Evolutionary conservation across 768 basidiomycete species (phyloP).

Genomic region (Brasilioporus rufonigricans): DNA sequence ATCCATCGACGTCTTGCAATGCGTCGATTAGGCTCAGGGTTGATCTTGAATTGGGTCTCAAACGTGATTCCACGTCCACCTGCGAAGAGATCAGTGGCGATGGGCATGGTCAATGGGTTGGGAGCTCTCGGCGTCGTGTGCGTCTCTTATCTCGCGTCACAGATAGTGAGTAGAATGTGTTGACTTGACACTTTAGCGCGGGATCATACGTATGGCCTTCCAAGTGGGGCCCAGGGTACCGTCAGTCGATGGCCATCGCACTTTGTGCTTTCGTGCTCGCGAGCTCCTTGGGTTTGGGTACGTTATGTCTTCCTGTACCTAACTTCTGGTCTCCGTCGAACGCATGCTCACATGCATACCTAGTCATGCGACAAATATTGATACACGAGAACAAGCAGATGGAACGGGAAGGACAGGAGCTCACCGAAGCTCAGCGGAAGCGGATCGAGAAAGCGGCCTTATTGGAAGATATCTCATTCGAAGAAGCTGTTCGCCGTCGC

Average conservation of each 20-base stretch:
- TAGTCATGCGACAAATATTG: constrained; percentile 47
- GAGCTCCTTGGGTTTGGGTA: constrained; percentile 34
- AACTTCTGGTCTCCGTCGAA: not conserved
- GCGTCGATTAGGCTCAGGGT: constrained; percentile 34
- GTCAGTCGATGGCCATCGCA: not conserved
- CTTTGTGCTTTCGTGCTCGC: constrained; percentile 30
- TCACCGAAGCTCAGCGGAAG: constrained; percentile 42
- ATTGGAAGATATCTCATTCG: constrained; percentile 58
- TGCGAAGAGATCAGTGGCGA: constrained; percentile 50
- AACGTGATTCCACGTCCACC: constrained; percentile 61
- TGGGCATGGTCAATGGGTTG: constrained; percentile 61
- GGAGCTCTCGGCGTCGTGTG: constrained; percentile 60
- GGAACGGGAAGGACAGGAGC: constrained; percentile 44
- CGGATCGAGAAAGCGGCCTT: constrained; percentile 57
- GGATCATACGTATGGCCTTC: not conserved
- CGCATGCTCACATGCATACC: not conserved
- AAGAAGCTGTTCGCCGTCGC: too few relatives aligned
- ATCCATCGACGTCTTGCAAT: not conserved
- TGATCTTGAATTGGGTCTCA: constrained; percentile 60
- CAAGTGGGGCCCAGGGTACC: not conserved
- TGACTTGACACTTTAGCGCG: not conserved
- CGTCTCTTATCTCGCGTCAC: constrained; percentile 14
- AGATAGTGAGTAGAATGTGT: not conserved
- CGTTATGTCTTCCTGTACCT: not conserved
- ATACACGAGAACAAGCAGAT: constrained; percentile 49